Percentiles rank a stretch among this genome's conserved stretches.
Conservation (phyloP, 768 basidiomycete species). For the Pleurotus djamor region DNA sequence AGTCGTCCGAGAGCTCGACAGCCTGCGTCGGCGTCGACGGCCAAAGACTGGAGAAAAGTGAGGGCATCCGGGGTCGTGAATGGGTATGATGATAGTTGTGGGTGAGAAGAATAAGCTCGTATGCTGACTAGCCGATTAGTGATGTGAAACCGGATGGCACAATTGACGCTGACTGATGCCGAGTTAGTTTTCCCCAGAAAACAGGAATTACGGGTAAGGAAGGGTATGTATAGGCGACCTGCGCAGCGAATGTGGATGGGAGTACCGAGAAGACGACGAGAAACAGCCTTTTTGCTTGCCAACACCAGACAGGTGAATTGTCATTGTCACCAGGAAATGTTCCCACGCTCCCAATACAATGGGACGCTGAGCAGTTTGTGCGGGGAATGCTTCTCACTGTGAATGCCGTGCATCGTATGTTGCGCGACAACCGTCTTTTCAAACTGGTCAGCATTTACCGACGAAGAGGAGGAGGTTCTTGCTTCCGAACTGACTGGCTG, state of each 20-base stretch:
- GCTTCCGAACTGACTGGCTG: too few relatives aligned
- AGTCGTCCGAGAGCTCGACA: slow-evolving; percentile 14
- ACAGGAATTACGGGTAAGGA: neutral
- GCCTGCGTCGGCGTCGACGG: slow-evolving; percentile 11
- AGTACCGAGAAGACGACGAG: neutral
- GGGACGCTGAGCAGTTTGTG: neutral
- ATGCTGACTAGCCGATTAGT: slow-evolving; percentile 4
- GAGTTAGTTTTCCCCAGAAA: neutral
- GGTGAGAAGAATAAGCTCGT: neutral
- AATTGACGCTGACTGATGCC: neutral
- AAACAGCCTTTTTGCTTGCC: slow-evolving; percentile 2
- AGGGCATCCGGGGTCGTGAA: slow-evolving; percentile 5
- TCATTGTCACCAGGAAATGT: slow-evolving; percentile 1
- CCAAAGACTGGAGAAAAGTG: slow-evolving; percentile 5
- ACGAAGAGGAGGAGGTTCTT: too few relatives aligned
- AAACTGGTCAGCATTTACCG: too few relatives aligned
- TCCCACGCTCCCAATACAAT: neutral
- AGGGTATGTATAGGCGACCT: neutral
- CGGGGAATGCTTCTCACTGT: neutral
- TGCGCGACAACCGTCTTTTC: too few relatives aligned
- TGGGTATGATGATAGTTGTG: neutral
- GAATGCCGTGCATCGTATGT: too few relatives aligned
- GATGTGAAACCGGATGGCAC: neutral
- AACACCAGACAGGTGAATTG: slow-evolving; percentile 6
- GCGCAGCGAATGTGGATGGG: neutral